phyloP scores from a whole-genome alignment of 495 filamentous ascomycete species.

The Penicillium longicatenatum region DNA sequence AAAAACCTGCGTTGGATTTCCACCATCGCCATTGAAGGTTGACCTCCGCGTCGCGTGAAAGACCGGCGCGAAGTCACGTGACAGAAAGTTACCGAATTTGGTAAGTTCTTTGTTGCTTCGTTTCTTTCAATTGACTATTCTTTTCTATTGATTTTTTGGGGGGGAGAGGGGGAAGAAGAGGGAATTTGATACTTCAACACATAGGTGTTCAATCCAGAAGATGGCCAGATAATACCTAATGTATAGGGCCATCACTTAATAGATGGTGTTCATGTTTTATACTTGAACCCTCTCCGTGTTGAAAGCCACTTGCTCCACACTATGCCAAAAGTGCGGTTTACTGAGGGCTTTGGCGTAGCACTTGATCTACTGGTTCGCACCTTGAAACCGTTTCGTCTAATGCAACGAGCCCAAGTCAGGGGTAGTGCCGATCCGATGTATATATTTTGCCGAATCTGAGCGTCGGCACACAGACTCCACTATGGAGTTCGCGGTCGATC shows the following conservation, averaged over 20 bases:
- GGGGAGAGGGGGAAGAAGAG: no score
- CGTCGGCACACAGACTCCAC: slow-evolving; percentile 17
- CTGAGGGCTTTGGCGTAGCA: no score
- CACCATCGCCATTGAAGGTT: neutral
- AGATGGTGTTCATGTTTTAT: no score
- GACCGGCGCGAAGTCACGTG: slow-evolving; percentile 30
- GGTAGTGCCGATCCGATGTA: slow-evolving; percentile 16
- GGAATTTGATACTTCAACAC: no score
- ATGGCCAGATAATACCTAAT: no score
- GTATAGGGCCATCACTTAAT: no score
- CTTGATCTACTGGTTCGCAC: no score
- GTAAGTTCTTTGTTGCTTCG: slow-evolving; percentile 9
- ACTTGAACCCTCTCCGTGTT: no score
- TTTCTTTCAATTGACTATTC: neutral
- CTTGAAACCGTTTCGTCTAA: neutral
- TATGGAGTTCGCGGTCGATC: slow-evolving; percentile 17
- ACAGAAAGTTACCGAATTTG: neutral
- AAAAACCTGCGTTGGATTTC: neutral
- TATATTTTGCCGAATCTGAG: slow-evolving; percentile 7
- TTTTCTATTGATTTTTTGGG: neutral
- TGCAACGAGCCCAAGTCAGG: slow-evolving; percentile 6
- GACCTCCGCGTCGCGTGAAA: slow-evolving; percentile 25
- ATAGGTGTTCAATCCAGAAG: no score
- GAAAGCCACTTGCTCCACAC: no score
- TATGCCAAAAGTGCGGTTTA: no score